Conservation (phyloP, 148 eudicot genomes). For the Vaccinium corymbosum region DNA sequence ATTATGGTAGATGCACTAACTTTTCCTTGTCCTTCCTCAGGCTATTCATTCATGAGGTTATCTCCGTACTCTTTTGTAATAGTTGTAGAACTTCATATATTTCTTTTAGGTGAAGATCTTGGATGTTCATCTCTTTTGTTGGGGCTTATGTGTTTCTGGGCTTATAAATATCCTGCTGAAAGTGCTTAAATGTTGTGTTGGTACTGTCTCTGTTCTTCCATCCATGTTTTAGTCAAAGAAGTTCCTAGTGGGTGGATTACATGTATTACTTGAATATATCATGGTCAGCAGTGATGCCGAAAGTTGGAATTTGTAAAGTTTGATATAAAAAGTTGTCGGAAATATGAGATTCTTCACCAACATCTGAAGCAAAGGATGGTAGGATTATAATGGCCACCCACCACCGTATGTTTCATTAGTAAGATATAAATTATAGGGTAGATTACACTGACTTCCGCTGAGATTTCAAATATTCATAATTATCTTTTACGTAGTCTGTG, state of each 20-base stretch:
- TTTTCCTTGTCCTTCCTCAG: constrained; percentile 63
- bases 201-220: background rate
- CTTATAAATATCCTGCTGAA: background rate
- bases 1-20: constrained; percentile 38
- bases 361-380: background rate
- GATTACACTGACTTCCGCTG: background rate
- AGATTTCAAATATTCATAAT: background rate
- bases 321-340: background rate
- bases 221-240: background rate
- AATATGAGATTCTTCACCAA: background rate
- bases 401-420: background rate
- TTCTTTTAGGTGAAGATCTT: background rate
- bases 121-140: background rate
- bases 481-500: background rate
- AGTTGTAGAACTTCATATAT: background rate
- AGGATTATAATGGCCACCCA: background rate
- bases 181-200: background rate
- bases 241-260: constrained; percentile 2
- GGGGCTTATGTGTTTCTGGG: background rate
- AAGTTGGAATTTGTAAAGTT: background rate
- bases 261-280: no score
- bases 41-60: constrained; percentile 77
- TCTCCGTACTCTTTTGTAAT: constrained; percentile 6
- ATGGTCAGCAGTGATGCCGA: background rate
- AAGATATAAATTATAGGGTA: background rate